These are phyloP conservation scores for Dillenia suffruticosa DNA, from an alignment of 164 flowering plant genomes.

Conservation along the genomic window DNA sequence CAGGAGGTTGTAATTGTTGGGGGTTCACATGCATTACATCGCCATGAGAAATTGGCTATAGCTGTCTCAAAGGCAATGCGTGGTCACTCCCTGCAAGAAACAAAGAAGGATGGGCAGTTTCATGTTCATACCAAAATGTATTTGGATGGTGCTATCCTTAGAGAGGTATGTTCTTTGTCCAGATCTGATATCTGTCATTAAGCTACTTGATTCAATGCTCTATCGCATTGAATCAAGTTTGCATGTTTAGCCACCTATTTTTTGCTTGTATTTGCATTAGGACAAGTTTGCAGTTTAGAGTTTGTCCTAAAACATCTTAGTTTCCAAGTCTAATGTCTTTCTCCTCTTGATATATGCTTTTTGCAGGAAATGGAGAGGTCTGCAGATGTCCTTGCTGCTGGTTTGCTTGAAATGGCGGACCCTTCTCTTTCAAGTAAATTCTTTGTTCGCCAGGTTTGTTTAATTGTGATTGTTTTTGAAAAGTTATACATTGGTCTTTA, in stretches of 20 bases:
- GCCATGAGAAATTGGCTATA: conserved; percentile 93
- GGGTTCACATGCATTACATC: conserved; percentile 80
- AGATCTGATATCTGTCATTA: too few relatives aligned
- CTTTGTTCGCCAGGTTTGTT: conserved; percentile 86
- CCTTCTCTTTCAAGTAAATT: conserved; percentile 84
- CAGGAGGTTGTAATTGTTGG: conserved; percentile 90
- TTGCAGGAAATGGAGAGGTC: conserved; percentile 97
- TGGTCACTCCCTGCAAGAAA: conserved; percentile 93
- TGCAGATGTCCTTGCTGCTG: conserved; percentile 97
- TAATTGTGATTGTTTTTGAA: background rate
- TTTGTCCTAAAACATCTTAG: too few relatives aligned
- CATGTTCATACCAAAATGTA: conserved; percentile 93
- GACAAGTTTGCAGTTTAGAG: background rate
- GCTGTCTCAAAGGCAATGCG: conserved; percentile 97
- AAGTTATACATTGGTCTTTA: background rate
- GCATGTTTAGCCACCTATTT: too few relatives aligned
- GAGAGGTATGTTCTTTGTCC: conserved; percentile 55
- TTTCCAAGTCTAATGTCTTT: too few relatives aligned
- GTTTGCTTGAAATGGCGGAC: conserved; percentile 90
- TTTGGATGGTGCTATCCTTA: conserved; percentile 92
- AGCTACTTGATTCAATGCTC: too few relatives aligned
- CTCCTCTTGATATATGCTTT: conserved; percentile 9
- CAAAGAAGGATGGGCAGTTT: conserved; percentile 93
- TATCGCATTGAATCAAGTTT: too few relatives aligned
- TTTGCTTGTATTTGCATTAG: too few relatives aligned